Evolutionary conservation across 108 stramenopile genomes (phyloP).

Genomic region (Skeletonema grethae): DNA sequence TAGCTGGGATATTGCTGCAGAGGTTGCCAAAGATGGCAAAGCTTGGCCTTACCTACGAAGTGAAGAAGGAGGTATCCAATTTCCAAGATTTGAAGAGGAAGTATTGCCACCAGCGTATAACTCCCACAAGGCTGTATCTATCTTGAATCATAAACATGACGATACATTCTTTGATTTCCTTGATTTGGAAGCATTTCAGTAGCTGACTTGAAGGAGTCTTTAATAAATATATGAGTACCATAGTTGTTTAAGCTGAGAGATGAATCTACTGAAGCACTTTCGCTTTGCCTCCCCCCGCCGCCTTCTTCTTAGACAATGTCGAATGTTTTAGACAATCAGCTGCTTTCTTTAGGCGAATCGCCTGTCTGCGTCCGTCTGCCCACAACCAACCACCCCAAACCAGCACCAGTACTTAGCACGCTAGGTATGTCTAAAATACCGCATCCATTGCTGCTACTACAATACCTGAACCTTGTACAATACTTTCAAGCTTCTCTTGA

Average conservation of each 20-base stretch:
- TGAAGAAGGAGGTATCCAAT: slow-evolving; percentile 19
- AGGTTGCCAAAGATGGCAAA: slow-evolving; percentile 37
- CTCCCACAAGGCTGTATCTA: not conserved
- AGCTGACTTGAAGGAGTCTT: not conserved
- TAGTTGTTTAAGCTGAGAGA: too few species aligned
- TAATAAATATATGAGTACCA: too few species aligned
- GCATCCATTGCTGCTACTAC: too few species aligned
- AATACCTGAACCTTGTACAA: too few species aligned
- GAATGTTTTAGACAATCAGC: too few species aligned
- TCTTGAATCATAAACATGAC: slow-evolving; percentile 1
- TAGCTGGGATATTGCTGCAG: slow-evolving; percentile 48
- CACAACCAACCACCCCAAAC: too few species aligned
- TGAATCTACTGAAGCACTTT: too few species aligned
- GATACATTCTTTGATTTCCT: slow-evolving; percentile 5
- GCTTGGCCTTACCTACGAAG: slow-evolving; percentile 48
- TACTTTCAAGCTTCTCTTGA: too few species aligned
- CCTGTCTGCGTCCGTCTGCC: not conserved
- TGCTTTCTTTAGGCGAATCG: not conserved
- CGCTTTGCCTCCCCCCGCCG: too few species aligned
- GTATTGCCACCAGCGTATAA: not conserved
- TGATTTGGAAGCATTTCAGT: slow-evolving; percentile 8
- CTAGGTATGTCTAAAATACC: too few species aligned
- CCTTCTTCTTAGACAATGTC: too few species aligned
- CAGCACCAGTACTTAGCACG: too few species aligned
- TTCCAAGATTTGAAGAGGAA: not conserved